These are phyloP conservation scores for Cyberlindnera nakhonratchasimensis DNA, from an alignment of 805 yeast genomes.

Conservation along the genomic window DNA sequence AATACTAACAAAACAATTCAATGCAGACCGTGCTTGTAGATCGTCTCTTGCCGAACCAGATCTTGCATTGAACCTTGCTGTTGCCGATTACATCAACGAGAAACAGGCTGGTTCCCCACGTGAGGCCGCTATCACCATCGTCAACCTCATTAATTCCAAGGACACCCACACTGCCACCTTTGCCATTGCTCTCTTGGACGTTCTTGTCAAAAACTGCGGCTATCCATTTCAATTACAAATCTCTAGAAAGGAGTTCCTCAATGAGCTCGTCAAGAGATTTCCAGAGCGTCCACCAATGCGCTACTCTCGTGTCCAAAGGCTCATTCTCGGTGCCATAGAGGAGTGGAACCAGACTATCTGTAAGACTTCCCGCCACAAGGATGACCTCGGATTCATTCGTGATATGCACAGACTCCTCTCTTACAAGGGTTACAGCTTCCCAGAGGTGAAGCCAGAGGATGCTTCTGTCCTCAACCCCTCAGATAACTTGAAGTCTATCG, in stretches of 20 bases:
- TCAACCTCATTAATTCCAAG: constrained; percentile 73
- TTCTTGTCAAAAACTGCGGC: constrained; percentile 95
- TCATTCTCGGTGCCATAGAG: constrained; percentile 85
- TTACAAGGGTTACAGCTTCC: constrained; percentile 91
- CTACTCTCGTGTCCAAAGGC: constrained; percentile 76
- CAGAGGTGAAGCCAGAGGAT: constrained; percentile 86
- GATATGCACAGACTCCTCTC: constrained; percentile 92
- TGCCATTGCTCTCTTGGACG: constrained; percentile 80
- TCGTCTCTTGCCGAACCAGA: constrained; percentile 83
- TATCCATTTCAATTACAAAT: constrained; percentile 95
- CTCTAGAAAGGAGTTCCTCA: constrained; percentile 89
- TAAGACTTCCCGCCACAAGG: constrained; percentile 82
- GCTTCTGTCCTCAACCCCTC: constrained; percentile 90
- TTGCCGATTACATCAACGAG: constrained; percentile 88
- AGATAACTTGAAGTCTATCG: constrained; percentile 81
- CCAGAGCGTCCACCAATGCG: constrained; percentile 93
- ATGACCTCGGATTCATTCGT: constrained; percentile 85
- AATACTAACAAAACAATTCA: constrained; percentile 8
- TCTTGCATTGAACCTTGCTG: constrained; percentile 81
- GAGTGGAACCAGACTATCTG: constrained; percentile 98
- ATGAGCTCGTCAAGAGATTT: constrained; percentile 87
- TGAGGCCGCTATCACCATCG: constrained; percentile 88
- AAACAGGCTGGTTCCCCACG: constrained; percentile 89
- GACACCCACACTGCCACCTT: constrained; percentile 82
- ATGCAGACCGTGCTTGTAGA: constrained; percentile 76